These are phyloP conservation scores for Stagonosporopsis tanaceti DNA, from an alignment of 2,329 filamentous ascomycete genomes.

Conservation along the genomic window DNA sequence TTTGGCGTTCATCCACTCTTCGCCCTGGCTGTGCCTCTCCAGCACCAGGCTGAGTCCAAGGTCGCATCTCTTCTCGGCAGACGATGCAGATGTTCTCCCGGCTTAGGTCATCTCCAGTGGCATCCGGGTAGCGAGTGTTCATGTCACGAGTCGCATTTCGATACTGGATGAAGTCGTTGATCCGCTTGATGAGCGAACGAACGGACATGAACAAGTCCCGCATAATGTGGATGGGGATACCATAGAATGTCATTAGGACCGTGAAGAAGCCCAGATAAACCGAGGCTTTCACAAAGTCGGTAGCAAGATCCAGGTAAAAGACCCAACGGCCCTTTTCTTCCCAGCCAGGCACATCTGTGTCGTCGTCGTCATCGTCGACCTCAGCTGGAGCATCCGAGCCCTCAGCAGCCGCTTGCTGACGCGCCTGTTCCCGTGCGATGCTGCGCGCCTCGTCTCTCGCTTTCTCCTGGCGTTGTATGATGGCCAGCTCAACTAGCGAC, in stretches of 20 bases:
- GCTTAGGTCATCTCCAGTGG: slow-evolving; percentile 82
- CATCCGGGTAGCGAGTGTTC: slow-evolving; percentile 89
- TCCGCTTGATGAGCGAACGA: slow-evolving; percentile 86
- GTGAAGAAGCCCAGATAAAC: slow-evolving; percentile 93
- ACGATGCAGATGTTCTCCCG: slow-evolving; percentile 97
- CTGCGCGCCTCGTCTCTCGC: slow-evolving; percentile 60
- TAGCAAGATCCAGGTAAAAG: slow-evolving; percentile 84
- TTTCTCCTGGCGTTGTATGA: slow-evolving; percentile 76
- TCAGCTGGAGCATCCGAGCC: slow-evolving; percentile 47
- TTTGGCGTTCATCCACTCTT: slow-evolving; percentile 77
- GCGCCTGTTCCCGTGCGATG: slow-evolving; percentile 69
- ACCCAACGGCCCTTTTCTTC: slow-evolving; percentile 94
- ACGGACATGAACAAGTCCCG: slow-evolving; percentile 94
- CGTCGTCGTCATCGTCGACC: slow-evolving; percentile 82
- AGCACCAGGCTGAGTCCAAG: slow-evolving; percentile 68
- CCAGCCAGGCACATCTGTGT: slow-evolving; percentile 95
- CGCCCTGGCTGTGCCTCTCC: slow-evolving; percentile 50
- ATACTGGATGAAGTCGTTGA: slow-evolving; percentile 89
- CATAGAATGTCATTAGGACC: slow-evolving; percentile 92
- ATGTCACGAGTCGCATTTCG: slow-evolving; percentile 92
- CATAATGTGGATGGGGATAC: slow-evolving; percentile 95
- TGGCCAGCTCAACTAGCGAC: slow-evolving; percentile 77
- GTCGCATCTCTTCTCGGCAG: slow-evolving; percentile 93
- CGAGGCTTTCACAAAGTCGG: slow-evolving; percentile 88
- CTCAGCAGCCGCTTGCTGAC: slow-evolving; percentile 60